Evolutionary conservation across 306 rosid genomes (phyloP), one percentile per base, ranked within the genome.

Genomic region (Prunus salicina): DNA sequence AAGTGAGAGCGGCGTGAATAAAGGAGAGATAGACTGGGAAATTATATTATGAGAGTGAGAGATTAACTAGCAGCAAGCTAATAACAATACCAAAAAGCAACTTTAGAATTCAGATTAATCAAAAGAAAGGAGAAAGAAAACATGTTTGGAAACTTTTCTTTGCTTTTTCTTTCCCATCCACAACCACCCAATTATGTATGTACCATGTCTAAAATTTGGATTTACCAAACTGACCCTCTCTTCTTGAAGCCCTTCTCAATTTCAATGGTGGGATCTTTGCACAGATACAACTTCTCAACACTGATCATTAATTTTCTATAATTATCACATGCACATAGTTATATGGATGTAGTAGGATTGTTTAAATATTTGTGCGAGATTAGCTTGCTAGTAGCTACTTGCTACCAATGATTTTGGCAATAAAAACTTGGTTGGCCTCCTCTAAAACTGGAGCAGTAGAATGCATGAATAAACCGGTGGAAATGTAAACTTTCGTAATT

Each of bases 1-100:
- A 76, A 84, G 86, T 69, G 82, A 85, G 83, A 82, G 81, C 81
- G 97, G 89, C 97, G 97, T 92, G 98, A 92, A 88, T 90, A 84
- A 88, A 88, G 97, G 98, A 80, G 98, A 80, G 76, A 76, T 74
- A 75, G 91, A 87, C 79, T 79, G 88, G 72, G 71, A 53, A 85
- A 77, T 55, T 66, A 67, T 12, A 25, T 56, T 56, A 20, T 18
- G 62, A 56, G 12, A 56, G 62, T 20, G 74, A 65, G 65, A 22
- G 71, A 61, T 43, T 74, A 69, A 80, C 84, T 32, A 82, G 81
- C 28, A 79, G 82, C 86, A 82, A 46, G 69, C 53, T 38, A 61
- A 34, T 46, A 64, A 30, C 75, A 78, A 9, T 34, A 8, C 53
- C 51, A 50, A 67, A 78, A 78, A 69, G 76, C 69, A 57, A 3